Conservation (phyloP, 2,329 filamentous ascomycete species). For the Bimuria novae-zelandiae region DNA sequence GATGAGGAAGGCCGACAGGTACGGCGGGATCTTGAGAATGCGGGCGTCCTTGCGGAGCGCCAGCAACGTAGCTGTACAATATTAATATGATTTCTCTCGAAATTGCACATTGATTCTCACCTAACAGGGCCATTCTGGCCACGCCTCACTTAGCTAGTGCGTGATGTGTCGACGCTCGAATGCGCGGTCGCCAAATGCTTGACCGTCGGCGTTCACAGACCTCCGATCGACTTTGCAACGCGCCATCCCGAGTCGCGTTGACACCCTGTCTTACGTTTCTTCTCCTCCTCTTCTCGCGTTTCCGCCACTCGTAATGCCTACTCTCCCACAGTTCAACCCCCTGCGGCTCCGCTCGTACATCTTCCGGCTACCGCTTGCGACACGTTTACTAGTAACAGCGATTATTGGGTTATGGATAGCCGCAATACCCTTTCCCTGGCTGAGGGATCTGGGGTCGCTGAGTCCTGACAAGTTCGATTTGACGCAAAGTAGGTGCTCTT, state of each 20-base stretch:
- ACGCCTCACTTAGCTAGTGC: constrained; percentile 8
- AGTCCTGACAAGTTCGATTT: constrained; percentile 77
- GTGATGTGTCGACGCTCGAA: constrained; percentile 11
- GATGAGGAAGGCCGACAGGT: constrained; percentile 84
- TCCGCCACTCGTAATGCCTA: constrained; percentile 41
- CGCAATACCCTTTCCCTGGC: constrained; percentile 71
- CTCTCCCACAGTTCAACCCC: constrained; percentile 68
- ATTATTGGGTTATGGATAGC: constrained; percentile 73
- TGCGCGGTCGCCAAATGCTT: constrained; percentile 9
- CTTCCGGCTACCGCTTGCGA: constrained; percentile 84
- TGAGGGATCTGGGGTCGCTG: constrained; percentile 77
- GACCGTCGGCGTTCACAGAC: constrained; percentile 16
- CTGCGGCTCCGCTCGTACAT: constrained; percentile 78
- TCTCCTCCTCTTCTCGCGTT: constrained; percentile 9
- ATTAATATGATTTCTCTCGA: constrained; percentile 28
- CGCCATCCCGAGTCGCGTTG: constrained; percentile 1
- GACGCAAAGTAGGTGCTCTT: constrained; percentile 64
- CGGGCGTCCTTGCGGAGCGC: constrained; percentile 79
- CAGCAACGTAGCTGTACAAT: constrained; percentile 58
- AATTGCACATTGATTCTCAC: constrained; percentile 32
- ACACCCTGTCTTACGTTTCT: constrained; percentile 6
- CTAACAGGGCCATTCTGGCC: constrained; percentile 42
- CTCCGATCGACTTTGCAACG: constrained; percentile 18
- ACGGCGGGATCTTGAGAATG: constrained; percentile 81
- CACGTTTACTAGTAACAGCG: constrained; percentile 68